These are phyloP conservation scores for Teratosphaeria destructans DNA, from an alignment of 2,329 filamentous ascomycete genomes.

Conservation along the genomic window DNA sequence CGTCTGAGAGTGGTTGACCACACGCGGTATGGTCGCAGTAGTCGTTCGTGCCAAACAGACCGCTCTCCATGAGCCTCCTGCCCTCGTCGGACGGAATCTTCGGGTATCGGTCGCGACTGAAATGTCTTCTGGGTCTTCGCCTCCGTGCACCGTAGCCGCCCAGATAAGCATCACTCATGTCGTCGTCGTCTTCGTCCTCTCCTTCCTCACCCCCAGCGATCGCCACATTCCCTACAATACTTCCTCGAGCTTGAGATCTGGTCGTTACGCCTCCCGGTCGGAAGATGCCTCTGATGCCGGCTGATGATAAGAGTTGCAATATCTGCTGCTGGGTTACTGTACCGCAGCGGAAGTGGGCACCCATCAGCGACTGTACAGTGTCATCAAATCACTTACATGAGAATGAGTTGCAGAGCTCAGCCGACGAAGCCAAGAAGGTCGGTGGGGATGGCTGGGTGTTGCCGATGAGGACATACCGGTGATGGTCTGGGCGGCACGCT, in stretches of 20 bases:
- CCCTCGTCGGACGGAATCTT: constrained; percentile 74
- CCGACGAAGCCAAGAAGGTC: constrained; percentile 2
- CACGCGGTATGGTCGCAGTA: constrained; percentile 37
- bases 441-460: constrained; percentile 1
- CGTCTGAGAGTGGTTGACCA: constrained; percentile 24
- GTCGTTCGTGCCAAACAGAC: constrained; percentile 64
- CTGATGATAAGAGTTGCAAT: constrained; percentile 44
- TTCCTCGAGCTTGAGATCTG: constrained; percentile 13
- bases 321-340: constrained; percentile 41
- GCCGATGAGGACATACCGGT: constrained; percentile 17
- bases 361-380: constrained; percentile 9
- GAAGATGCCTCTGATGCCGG: constrained; percentile 45
- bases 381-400: constrained; percentile 6
- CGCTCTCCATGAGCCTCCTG: constrained; percentile 67
- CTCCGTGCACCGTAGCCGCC: constrained; percentile 30
- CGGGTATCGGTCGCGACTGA: constrained; percentile 52
- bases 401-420: constrained; percentile 8
- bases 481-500: constrained; percentile 15
- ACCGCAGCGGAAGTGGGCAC: constrained; percentile 5
- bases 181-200: constrained; percentile 23
- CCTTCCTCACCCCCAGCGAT: constrained; percentile 16
- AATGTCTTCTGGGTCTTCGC: constrained; percentile 37
- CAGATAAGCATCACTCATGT: constrained; percentile 20
- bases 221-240: constrained; percentile 10
- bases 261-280: constrained; percentile 19